Evolutionary conservation across 2,329 filamentous ascomycete species (phyloP), one percentile per base, ranked within the genome.

Genomic region (Fusarium sp.): DNA sequence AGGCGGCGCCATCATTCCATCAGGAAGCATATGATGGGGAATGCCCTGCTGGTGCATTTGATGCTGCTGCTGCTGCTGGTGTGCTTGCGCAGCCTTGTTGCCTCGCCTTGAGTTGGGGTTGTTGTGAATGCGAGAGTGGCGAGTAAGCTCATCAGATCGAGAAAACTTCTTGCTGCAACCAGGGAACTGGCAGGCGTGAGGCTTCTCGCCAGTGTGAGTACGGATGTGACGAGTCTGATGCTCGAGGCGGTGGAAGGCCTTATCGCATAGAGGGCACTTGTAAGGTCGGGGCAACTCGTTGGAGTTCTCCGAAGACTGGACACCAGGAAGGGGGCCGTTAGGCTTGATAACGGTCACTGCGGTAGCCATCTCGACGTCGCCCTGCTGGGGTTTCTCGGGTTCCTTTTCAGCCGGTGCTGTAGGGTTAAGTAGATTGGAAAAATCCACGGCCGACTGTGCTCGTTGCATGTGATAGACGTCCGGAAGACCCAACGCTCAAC

Each of bases 131-230:
- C 95, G 89, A 79, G 95, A 98, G 83, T 99, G 95, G 66, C 95
- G 91, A 68, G 96, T 99, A 74, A 99, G 87, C 83, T 99, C 95
- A 79, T 99, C 95, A 14, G 95, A 98, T 71, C 95, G 91, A 71
- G 93, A 97, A 85, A 99, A 98, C 77, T 95, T 93, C 84, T 98
- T 98, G 75, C 93, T 95, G 89, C 95, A 98, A 75, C 94, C 94
- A 6, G 93, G 94, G 77, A 95, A 98, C 80, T 93, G 91, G 88
- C 95, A 99, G 68, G 93, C 94, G 78, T 98, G 96, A 49, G 95
- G 95, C 87, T 98, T 99, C 85, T 99, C 95, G 76, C 95, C 96
- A 0, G 95, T 99, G 82, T 99, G 95, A 9, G 96, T 98, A 76
- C 95, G 90, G 78, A 98, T 98, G 82, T 99, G 95, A 75, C 87